Evolutionary conservation across 208 protist genomes (phyloP).

Genomic region (Angomonas deanei): DNA sequence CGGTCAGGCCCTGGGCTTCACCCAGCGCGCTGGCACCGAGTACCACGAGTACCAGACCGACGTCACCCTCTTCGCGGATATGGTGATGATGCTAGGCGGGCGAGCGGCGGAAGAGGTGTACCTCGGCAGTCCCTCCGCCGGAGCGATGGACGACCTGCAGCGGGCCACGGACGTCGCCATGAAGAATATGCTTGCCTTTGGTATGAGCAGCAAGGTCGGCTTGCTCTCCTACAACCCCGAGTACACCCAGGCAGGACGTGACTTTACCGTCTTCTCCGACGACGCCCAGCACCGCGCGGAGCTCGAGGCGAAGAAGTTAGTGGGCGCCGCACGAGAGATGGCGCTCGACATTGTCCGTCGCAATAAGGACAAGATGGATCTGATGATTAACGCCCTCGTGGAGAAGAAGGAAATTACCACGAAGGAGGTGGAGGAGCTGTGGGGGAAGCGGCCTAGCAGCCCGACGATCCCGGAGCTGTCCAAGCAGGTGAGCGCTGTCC

Average conservation of each 20-base stretch:
- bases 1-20: slow-evolving; percentile 81
- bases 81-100: slow-evolving; percentile 84
- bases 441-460: slow-evolving; percentile 58
- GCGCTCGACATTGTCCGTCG: slow-evolving; percentile 41
- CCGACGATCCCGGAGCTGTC: slow-evolving; percentile 54
- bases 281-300: slow-evolving; percentile 69
- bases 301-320: slow-evolving; percentile 57
- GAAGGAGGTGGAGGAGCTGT: slow-evolving; percentile 64
- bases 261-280: slow-evolving; percentile 82
- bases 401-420: slow-evolving; percentile 79
- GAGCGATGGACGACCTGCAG: slow-evolving; percentile 87
- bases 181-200: slow-evolving; percentile 81
- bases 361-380: slow-evolving; percentile 55
- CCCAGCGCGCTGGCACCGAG: slow-evolving; percentile 79
- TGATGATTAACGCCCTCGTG: slow-evolving; percentile 41
- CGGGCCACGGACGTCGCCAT: slow-evolving; percentile 76
- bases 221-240: slow-evolving; percentile 80
- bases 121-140: slow-evolving; percentile 82
- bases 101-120: slow-evolving; percentile 85
- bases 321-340: slow-evolving; percentile 57
- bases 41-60: slow-evolving; percentile 88
- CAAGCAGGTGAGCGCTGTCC: background rate
- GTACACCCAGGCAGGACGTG: slow-evolving; percentile 70
- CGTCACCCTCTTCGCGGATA: slow-evolving; percentile 77
- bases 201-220: slow-evolving; percentile 72